phyloP scores from a whole-genome alignment of 331 rosid genomes.

The Quercus phellos region DNA sequence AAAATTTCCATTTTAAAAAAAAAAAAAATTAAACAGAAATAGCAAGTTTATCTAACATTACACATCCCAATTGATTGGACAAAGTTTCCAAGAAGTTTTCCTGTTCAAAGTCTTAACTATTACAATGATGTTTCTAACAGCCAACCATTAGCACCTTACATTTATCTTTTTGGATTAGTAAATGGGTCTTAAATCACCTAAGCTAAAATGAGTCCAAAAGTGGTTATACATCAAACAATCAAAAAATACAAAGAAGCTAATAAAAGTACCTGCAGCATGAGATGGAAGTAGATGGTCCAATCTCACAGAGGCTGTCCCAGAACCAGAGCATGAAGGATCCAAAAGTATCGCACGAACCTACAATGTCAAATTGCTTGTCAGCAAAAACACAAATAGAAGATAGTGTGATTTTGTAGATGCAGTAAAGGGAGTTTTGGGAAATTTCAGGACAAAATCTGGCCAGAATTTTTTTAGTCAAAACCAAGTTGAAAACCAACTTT shows the following conservation, averaged over 20 bases:
- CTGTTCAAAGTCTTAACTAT: neutral
- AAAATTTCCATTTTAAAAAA: no score
- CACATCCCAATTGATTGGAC: neutral
- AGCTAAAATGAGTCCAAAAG: neutral
- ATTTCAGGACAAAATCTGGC: neutral
- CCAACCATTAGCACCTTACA: neutral
- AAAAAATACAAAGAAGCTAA: neutral
- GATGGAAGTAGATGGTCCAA: conserved; percentile 88
- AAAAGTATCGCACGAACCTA: conserved; percentile 80
- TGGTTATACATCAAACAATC: neutral
- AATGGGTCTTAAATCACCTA: no score
- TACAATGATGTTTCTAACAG: neutral
- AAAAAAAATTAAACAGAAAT: neutral
- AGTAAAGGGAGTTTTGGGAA: neutral
- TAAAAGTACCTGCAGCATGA: conserved; percentile 48
- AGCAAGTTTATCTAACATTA: neutral
- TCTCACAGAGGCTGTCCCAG: conserved; percentile 83
- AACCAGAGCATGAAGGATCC: conserved; percentile 97
- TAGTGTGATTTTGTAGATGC: neutral
- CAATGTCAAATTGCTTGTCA: conserved; percentile 1
- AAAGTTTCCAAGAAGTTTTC: neutral
- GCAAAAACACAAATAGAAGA: neutral
- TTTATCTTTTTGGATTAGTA: no score
- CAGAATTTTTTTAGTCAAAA: neutral
- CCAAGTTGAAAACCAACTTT: neutral